These are phyloP conservation scores for Fusarium sp. DNA, from an alignment of 2,329 filamentous ascomycete genomes.

Conservation along the genomic window DNA sequence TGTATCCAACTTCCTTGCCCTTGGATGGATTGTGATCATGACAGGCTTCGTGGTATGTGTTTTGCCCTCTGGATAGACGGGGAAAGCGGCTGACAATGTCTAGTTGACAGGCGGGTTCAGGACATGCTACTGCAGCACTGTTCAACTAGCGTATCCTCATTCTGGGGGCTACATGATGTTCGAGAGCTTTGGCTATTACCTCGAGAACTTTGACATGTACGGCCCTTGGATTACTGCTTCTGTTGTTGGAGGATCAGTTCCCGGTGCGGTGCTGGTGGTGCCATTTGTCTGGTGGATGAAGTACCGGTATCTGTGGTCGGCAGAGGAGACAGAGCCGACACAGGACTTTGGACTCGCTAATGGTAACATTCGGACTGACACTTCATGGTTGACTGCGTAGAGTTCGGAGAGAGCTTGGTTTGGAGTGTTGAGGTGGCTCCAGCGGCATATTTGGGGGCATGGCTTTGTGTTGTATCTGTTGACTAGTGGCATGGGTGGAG, in stretches of 20 bases:
- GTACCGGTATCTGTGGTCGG: not conserved
- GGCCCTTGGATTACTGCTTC: not conserved
- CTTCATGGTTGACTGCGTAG: not conserved
- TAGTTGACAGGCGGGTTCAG: not conserved
- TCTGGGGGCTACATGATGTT: not conserved
- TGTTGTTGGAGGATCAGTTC: not conserved
- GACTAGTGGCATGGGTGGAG: not conserved
- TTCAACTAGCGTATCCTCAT: not conserved
- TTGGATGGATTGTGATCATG: not conserved
- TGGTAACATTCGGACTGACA: not conserved
- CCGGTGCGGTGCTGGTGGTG: not conserved
- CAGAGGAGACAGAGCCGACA: not conserved
- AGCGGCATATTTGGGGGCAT: not conserved
- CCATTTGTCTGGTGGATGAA: not conserved
- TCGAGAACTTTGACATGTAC: not conserved
- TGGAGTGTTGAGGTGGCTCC: not conserved
- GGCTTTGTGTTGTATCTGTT: not conserved
- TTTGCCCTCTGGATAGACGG: too few relatives aligned
- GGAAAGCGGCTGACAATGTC: not conserved
- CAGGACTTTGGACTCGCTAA: too few relatives aligned
- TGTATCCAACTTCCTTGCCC: not conserved
- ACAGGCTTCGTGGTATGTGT: not conserved
- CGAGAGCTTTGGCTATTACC: not conserved
- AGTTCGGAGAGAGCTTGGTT: not conserved
- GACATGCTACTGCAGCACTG: not conserved